Evolutionary conservation across 352 stramenopile species (phyloP), one percentile per base, ranked within the genome.

Genomic region (Peronospora tabacina): DNA sequence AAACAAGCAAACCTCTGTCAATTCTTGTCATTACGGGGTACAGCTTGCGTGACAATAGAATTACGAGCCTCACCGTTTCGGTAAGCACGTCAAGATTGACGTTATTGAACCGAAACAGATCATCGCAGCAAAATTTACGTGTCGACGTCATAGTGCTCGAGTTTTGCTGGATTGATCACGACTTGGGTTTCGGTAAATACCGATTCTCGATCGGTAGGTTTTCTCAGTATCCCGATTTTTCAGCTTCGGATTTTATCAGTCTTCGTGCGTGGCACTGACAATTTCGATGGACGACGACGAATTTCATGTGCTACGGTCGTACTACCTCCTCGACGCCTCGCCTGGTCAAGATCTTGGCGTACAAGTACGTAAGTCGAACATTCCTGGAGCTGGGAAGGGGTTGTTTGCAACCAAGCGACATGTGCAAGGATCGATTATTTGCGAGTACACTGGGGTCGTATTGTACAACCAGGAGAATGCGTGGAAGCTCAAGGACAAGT

Each of bases 61-160:
- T 16, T 2, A 34, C 28, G 19, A 11, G 57, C 19, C 69, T 17
- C 45, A 89, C 75, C 76, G 92, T 99, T 75, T 93, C 90, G 29
- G 93, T 98, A 15, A 98, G 74, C 46, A 96, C 78, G 65, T 99
- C 95, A 37, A 98, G 77, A 65, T 99, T 99, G 53, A 98, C 88
- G 44, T 98, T 97, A 68, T 99, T 99, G 74, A 99, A 98, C 44
- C 86, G 85, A 54, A 98, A 95, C 46, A 98, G 74, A 71, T 99
- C 96, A 41, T 98, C 84, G 76, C 96, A 98, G 52, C 78, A 73
- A 65, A 98, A 98, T 55, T 90, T 93, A 48, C 95, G 71, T 44
- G 95, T 90, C 26, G 94, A 98, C 20, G 94, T 97, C 94, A 98
- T 98, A 48, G 10, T 39, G 32, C n/a, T 17, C 15, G 19, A 29